Percentiles rank a stretch among this genome's conserved stretches.
phyloP scores from a whole-genome alignment of 768 basidiomycete genomes.

The Termitomyces sp. region DNA sequence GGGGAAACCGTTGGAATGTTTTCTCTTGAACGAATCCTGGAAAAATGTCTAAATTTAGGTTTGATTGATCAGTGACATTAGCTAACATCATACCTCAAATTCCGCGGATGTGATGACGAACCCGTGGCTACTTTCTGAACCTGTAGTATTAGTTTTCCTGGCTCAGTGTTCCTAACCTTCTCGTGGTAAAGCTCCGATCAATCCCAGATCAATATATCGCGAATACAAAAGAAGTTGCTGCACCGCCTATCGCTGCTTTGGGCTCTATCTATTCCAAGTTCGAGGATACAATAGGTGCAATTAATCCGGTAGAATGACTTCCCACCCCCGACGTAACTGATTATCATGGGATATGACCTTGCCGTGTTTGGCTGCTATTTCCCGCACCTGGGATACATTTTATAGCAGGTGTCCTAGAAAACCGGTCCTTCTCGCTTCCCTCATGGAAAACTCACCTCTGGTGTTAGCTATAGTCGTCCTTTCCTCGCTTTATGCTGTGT shows the following conservation, averaged over 20 bases:
- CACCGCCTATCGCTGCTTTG: not conserved
- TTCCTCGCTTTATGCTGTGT: slow-evolving; percentile 1
- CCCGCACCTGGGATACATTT: not conserved
- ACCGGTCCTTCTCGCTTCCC: not conserved
- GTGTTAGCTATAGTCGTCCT: not conserved
- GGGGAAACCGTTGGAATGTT: no score
- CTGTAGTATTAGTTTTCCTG: no score
- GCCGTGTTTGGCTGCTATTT: not conserved
- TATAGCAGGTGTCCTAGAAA: not conserved
- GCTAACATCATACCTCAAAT: no score
- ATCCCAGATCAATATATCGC: not conserved
- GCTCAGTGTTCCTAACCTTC: no score
- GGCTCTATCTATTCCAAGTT: not conserved
- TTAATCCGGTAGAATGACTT: not conserved
- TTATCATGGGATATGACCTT: not conserved
- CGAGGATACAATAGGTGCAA: not conserved
- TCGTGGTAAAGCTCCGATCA: no score
- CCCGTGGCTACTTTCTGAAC: no score
- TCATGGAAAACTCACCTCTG: slow-evolving; percentile 1
- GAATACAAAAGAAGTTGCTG: no score
- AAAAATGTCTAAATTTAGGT: no score
- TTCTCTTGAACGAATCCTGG: no score
- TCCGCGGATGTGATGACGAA: no score
- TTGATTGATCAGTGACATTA: no score
- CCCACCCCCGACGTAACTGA: not conserved